A percentile compares a stretch with the other conserved stretches of the same genome.
Conservation (phyloP, 2,329 filamentous ascomycete genomes). For the Coleophoma cylindrospora region DNA sequence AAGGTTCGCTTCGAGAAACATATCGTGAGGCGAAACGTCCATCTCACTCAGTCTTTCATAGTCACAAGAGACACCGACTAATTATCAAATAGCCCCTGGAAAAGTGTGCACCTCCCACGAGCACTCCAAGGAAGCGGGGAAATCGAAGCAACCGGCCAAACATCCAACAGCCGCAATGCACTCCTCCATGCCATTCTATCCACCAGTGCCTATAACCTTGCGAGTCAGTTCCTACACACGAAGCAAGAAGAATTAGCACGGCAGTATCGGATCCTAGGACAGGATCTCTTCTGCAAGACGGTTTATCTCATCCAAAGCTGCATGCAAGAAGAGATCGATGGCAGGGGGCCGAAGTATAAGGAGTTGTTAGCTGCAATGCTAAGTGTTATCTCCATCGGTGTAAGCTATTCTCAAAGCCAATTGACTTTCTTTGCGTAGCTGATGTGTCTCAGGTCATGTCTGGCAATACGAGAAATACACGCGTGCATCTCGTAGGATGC, state of each 20-base stretch:
- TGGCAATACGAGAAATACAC: neutral
- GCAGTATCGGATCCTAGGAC: neutral
- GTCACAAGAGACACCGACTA: neutral
- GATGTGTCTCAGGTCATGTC: neutral
- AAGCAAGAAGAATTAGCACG: neutral
- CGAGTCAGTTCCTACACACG: neutral
- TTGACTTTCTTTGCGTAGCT: neutral
- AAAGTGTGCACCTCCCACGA: neutral
- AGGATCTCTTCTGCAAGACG: neutral
- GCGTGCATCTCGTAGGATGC: neutral
- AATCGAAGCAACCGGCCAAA: neutral
- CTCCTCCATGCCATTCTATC: neutral
- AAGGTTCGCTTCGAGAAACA: neutral
- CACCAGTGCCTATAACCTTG: neutral
- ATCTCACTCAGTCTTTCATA: neutral
- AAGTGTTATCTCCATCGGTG: neutral
- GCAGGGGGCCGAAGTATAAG: neutral
- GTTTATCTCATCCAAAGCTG: neutral
- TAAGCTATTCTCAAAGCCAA: neutral
- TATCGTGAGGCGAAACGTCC: no score
- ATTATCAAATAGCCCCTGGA: neutral
- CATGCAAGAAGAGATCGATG: neutral
- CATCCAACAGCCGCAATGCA: conserved; percentile 1
- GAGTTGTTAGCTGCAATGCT: neutral
- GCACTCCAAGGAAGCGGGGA: neutral